Percentiles rank a stretch among this genome's conserved stretches.
phyloP scores from a whole-genome alignment of 768 basidiomycete species.

The Podaxis carcinomalis region DNA sequence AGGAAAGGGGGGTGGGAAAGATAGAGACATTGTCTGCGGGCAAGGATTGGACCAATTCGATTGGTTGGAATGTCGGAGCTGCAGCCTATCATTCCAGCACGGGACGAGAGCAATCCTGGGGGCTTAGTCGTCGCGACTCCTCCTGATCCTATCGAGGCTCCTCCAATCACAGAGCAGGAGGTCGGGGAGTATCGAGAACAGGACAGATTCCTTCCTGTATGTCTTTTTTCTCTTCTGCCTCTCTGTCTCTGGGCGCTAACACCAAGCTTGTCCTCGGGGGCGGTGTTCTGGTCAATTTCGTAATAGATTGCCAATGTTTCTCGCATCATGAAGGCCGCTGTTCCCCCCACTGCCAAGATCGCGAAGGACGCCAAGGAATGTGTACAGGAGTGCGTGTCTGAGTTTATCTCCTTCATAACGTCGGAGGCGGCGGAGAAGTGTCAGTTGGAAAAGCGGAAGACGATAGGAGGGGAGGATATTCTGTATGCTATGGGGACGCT shows the following conservation, averaged over 20 bases:
- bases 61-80: constrained; percentile 27
- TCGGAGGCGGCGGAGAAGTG: constrained; percentile 96
- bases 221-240: constrained; percentile 19
- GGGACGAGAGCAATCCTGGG: constrained; percentile 29
- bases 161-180: constrained; percentile 86
- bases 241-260: no score
- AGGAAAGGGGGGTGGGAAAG: not conserved
- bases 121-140: constrained; percentile 26
- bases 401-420: constrained; percentile 98
- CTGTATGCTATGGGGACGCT: constrained; percentile 89
- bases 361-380: constrained; percentile 98
- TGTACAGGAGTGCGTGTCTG: constrained; percentile 96
- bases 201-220: constrained; percentile 90
- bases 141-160: constrained; percentile 48
- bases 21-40: not conserved
- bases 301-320: constrained; percentile 94
- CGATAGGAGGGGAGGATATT: constrained; percentile 97
- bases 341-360: constrained; percentile 90
- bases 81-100: constrained; percentile 38
- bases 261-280: not conserved
- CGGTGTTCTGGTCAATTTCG: not conserved
- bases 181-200: constrained; percentile 94
- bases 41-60: constrained; percentile 10
- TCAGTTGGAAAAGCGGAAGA: constrained; percentile 93
- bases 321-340: constrained; percentile 91